Conservation (phyloP, 345 rosid genomes). For the Luvunga scandens region DNA sequence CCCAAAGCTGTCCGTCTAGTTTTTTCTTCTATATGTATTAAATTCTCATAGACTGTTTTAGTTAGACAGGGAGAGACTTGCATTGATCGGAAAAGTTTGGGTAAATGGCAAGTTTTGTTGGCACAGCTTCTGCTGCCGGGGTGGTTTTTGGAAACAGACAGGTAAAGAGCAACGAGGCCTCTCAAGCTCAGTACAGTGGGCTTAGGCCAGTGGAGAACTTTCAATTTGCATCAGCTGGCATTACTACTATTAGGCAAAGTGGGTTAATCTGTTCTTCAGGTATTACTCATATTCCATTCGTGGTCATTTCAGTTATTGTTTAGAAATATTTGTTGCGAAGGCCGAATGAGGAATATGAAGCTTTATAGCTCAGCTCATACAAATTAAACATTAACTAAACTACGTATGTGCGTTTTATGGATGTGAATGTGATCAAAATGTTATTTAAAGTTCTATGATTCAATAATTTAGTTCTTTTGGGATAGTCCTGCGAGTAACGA, state of each 20-base stretch:
- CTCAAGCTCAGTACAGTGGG: constrained; percentile 39
- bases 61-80: neutral
- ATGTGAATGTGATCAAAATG: neutral
- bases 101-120: constrained; percentile 43
- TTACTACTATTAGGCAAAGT: constrained; percentile 16
- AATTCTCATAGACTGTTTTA: neutral
- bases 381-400: neutral
- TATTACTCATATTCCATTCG: constrained; percentile 1
- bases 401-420: neutral
- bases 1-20: constrained; percentile 20
- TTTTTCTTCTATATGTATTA: neutral
- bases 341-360: neutral
- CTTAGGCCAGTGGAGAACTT: constrained; percentile 32
- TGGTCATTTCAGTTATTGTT: neutral
- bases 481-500: neutral
- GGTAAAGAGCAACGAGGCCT: constrained; percentile 22
- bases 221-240: constrained; percentile 22
- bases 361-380: neutral
- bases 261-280: constrained; percentile 29
- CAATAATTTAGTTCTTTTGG: neutral
- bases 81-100: neutral
- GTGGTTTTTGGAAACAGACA: constrained; percentile 30
- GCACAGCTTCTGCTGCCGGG: constrained; percentile 29
- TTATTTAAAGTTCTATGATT: neutral
- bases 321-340: neutral